Base-by-base conservation (phyloP, 1,284 basidiomycete genomes). In the Boletus semigastroideus region DNA sequence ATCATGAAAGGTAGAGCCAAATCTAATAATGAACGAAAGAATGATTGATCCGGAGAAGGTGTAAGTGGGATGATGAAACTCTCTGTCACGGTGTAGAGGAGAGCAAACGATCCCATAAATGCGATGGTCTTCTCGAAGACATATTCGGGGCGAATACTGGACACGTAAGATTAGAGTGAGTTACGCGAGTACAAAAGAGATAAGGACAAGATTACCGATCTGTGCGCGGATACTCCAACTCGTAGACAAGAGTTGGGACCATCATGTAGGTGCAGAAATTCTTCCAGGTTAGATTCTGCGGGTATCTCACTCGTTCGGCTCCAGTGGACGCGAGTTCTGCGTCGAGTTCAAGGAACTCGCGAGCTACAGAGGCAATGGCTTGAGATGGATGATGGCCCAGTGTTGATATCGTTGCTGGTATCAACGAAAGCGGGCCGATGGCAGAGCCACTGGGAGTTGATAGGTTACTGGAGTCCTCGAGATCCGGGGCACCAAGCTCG, bases 121-220 rank as follows among this genome's bases (percentile, higher is more conserved):
- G 95, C 96, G 5, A 92, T 82, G 1, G 90, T 90, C 78, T 98
- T 98, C 71, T 99, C 96, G 55, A 98, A 84, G 3, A 99, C 79
- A 65, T 98, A 98, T 16, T 92, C 66, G 0, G 92, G 94, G 3
- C 95, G 88, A 56, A 98, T 92, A 25, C 90, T 92, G 57, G 13
- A 42, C 27, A 22, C 12, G 34, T 13, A 40, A 39, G 17, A 5
- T 4, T 22, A 5, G n/a, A 7, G 13, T 58, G 1, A 55, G 38
- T 27, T 27, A 25, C 25, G 25, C 34, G n/a, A 6, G 12, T 12
- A 28, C 28, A 34, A 20, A 33, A 22, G 41, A 39, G 38, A 39
- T n/a, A 16, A 19, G 19, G 31, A 19, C 5, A n/a, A 40, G 66
- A 80, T 49, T 62, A 91, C 89, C 77, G 75, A 25, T 90, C 83